Base-by-base conservation (phyloP, 139 green algal species). In the Spirogloea muscicola region DNA sequence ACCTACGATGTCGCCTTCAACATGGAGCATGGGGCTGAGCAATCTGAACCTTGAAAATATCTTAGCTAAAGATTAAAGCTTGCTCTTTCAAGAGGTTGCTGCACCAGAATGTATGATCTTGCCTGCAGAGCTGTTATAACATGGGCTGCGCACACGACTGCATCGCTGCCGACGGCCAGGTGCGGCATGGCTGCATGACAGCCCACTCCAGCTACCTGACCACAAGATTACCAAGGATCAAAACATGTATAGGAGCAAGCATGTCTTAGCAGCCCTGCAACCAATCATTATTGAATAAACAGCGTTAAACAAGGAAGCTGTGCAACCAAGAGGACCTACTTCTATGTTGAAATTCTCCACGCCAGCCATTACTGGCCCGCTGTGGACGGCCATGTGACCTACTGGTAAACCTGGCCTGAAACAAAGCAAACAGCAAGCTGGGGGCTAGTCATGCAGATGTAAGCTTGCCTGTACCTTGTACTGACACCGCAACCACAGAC, bases 331-430 rank as follows among this genome's bases (percentile, higher is more conserved):
- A 18, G 18, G 18, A 72, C 55, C 18, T 27, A 74, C 66, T 46
- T 51, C 76, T 51, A 79, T 75, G 62, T 76, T n/a, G 3, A 80
- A 79, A 38, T 80, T 79, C 37, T 79, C 71, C 36, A 79, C 71
- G 16, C 44, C 71, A 1, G 71, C 71, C 71, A 79, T 79, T 16
- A 79, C 71, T 0, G 71, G 66, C 0, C 71, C 71, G 21, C 63
- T 78, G 2, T 79, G 71, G 0, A 79, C 43, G 0, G 71, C 71
- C 29, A 79, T 44, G 2, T 39, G 41, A 0, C 71, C 71, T 29
- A 76, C 71, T 21, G 71, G 33, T 0, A 79, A 1, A 9, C 70
- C 70, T 16, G 70, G 70, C 67, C 67, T 76, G 52, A n/a, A n/a
- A n/a, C 16, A 16, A 16, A 55, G 44, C 18, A 55, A 16, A 55